Base-by-base conservation (phyloP, 148 eudicot species). In the Arbutus unedo region DNA sequence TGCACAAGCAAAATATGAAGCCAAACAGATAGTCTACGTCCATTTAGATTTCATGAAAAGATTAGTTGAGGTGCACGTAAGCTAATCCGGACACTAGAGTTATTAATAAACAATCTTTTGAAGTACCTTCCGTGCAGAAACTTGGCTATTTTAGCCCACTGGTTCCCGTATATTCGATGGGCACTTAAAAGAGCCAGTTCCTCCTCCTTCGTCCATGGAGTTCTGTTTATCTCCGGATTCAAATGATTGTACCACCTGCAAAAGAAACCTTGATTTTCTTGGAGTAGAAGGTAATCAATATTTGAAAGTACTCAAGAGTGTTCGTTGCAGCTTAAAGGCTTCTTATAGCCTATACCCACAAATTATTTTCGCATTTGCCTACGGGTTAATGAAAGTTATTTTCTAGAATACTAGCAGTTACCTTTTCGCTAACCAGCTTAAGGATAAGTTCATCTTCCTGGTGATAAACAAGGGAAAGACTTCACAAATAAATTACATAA, bases 91-190 rank as follows among this genome's bases (percentile, higher is more conserved):
- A 31, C 38, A 31, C 38, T 31, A 0, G 38, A 31, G 38, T 31
- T 31, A 31, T 31, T 31, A 31, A 31, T 31, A 72, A 72, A 18
- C 8, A 18, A 72, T 72, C 23, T 23, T 64, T 11, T 13, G 31
- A 48, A 8, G 48, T 91, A 95, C 98, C 98, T 93, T 91, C 98
- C 98, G 45, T 92, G 95, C 45, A 94, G 91, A 86, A 85, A 87
- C 85, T 68, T 90, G 1, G 98, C 92, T 59, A 94, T 89, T 80
- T 90, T 90, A 76, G 94, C 98, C 98, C 96, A 94, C 85, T 85
- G 90, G 82, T 94, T 94, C 53, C 98, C 98, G 67, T 86, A 87
- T 66, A 82, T 74, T 80, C 81, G 86, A 48, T 94, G 98, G 83
- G 87, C 87, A 49, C 85, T 74, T 21, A 83, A 21, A 79, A 94